Evolutionary conservation across 352 stramenopile species (phyloP).

Genomic region (Globisporangium echinulatum): DNA sequence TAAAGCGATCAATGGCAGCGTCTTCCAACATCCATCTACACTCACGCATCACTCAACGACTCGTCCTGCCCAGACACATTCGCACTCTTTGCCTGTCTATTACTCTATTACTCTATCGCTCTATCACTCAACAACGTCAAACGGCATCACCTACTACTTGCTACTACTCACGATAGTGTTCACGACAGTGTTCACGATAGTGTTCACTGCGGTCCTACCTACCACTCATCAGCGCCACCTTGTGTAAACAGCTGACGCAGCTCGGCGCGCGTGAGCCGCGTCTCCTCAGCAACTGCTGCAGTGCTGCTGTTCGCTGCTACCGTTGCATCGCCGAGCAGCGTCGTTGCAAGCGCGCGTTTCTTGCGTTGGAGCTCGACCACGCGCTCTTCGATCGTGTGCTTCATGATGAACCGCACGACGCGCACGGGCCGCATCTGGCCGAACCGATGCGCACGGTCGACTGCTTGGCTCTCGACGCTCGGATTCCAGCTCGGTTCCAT

Average conservation of each 20-base stretch:
- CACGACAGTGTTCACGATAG: too few species aligned
- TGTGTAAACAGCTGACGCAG: constrained; percentile 40
- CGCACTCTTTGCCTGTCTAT: too few species aligned
- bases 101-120: too few species aligned
- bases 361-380: constrained; percentile 86
- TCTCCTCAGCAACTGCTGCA: constrained; percentile 11
- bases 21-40: constrained; percentile 1
- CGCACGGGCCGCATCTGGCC: constrained; percentile 66
- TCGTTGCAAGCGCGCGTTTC: constrained; percentile 77
- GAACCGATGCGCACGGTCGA: constrained; percentile 87
- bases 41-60: not conserved
- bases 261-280: constrained; percentile 35
- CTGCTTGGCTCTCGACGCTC: constrained; percentile 86
- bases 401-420: constrained; percentile 81
- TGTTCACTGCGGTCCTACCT: not conserved
- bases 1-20: not conserved
- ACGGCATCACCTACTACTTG: too few species aligned
- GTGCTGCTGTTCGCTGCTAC: constrained; percentile 6
- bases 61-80: constrained; percentile 14
- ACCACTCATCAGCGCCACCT: constrained; percentile 5
- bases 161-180: too few species aligned
- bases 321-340: constrained; percentile 52
- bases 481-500: constrained; percentile 92
- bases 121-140: too few species aligned
- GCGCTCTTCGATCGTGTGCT: constrained; percentile 87